Conservation (phyloP, 2,329 filamentous ascomycete species). For the Dothideomycetes sp. region DNA sequence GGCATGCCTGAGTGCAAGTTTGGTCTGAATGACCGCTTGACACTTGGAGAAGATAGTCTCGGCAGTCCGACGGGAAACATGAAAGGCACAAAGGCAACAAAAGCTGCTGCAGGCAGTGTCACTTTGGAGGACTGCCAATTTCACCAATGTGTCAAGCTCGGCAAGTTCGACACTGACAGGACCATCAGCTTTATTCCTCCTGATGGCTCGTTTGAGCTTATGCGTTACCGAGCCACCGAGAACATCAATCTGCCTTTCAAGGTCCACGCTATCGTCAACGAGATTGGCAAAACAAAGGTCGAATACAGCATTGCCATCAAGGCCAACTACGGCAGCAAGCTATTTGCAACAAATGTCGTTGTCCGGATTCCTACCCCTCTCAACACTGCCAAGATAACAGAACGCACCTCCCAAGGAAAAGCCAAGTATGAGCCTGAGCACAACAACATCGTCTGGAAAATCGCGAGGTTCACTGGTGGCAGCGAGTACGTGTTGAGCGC, state of each 20-base stretch:
- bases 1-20: constrained; percentile 99
- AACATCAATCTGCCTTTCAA: constrained; percentile 99
- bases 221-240: constrained; percentile 96
- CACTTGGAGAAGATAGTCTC: constrained; percentile 59
- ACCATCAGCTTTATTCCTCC: constrained; percentile 97
- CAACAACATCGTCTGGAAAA: constrained; percentile 99
- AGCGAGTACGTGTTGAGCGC: constrained; percentile 91
- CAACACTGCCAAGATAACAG: constrained; percentile 88
- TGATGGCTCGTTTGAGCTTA: constrained; percentile 95
- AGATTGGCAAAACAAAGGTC: constrained; percentile 92
- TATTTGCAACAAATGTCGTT: constrained; percentile 94
- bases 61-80: constrained; percentile 62
- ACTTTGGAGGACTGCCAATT: constrained; percentile 97
- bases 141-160: constrained; percentile 95
- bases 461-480: constrained; percentile 95
- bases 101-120: constrained; percentile 88
- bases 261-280: constrained; percentile 96
- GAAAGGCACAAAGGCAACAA: constrained; percentile 77
- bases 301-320: constrained; percentile 98
- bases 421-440: constrained; percentile 97
- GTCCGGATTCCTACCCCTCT: constrained; percentile 90
- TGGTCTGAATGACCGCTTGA: constrained; percentile 85
- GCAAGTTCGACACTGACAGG: constrained; percentile 90
- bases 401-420: constrained; percentile 89
- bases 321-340: constrained; percentile 89